These are phyloP conservation scores for Fomitiporia mediterranea DNA, from an alignment of 1,284 basidiomycete genomes.

Conservation along the genomic window DNA sequence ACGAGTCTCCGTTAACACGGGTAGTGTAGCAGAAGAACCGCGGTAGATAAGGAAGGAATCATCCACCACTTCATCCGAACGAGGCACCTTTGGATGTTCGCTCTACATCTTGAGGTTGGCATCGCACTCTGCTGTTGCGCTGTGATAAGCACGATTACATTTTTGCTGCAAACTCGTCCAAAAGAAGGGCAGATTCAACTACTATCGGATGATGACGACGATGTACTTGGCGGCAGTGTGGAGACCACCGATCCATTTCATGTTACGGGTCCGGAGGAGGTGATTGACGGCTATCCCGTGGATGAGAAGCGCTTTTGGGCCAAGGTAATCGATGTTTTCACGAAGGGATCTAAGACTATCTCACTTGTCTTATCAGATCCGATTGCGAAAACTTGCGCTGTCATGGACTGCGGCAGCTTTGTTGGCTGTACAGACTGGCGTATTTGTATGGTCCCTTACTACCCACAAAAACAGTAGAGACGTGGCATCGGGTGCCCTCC, in stretches of 20 bases:
- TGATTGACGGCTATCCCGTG: conserved; percentile 71
- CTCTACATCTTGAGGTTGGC: too few species aligned
- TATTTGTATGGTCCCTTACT: conserved; percentile 47
- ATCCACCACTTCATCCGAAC: too few species aligned
- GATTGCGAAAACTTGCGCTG: conserved; percentile 50
- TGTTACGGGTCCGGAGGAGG: conserved; percentile 64
- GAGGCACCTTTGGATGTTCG: too few species aligned
- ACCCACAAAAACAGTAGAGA: conserved; percentile 30
- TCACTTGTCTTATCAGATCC: conserved; percentile 37
- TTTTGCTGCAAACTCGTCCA: conserved; percentile 32
- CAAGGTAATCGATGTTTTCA: conserved; percentile 35
- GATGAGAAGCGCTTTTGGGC: conserved; percentile 70
- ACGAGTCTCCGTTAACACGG: too few species aligned
- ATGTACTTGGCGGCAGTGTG: conserved; percentile 25
- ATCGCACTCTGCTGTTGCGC: conserved; percentile 42
- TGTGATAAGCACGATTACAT: conserved; percentile 40
- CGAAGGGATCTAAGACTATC: conserved; percentile 5
- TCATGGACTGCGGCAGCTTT: conserved; percentile 41
- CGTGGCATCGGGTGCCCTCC: conserved; percentile 42
- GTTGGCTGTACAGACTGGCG: conserved; percentile 46
- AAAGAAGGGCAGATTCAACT: conserved; percentile 53
- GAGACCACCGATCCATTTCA: conserved; percentile 67
- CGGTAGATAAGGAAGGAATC: too few species aligned
- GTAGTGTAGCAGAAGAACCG: too few species aligned
- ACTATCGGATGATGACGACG: conserved; percentile 36